Percentiles rank a stretch among this genome's conserved stretches.
Conservation (phyloP, 106 monocot species). For the Alisma plantagoaquatica region DNA sequence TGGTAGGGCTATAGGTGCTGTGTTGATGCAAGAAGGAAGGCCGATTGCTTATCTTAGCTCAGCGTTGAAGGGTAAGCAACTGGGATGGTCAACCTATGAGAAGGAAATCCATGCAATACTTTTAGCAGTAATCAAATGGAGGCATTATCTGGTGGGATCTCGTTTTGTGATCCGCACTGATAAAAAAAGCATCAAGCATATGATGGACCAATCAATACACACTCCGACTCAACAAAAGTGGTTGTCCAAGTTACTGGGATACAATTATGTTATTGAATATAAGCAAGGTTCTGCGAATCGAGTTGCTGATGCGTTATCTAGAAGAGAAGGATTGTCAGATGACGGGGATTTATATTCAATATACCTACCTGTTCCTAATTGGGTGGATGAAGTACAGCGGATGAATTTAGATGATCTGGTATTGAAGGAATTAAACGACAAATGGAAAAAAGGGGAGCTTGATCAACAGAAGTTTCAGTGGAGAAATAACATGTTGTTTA, state of each 20-base stretch:
- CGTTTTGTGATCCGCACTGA: background rate
- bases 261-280: background rate
- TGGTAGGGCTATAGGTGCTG: background rate
- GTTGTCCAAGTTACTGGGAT: background rate
- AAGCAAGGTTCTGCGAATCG: background rate
- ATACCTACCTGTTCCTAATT: background rate
- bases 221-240: background rate
- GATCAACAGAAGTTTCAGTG: rapidly evolving
- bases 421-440: too few species aligned
- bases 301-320: conserved; percentile 1
- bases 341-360: background rate
- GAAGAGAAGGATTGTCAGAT: too few species aligned
- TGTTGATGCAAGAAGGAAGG: background rate
- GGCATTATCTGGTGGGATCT: background rate
- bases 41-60: conserved; percentile 7
- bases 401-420: too few species aligned
- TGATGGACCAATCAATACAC: background rate
- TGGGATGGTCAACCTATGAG: background rate
- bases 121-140: background rate
- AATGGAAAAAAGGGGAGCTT: too few species aligned
- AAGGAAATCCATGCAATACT: background rate
- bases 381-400: background rate
- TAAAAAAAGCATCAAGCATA: conserved; percentile 1
- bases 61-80: background rate
- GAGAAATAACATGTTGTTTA: background rate